These are phyloP conservation scores for Tylopilus rubrobrunneus DNA, from an alignment of 768 basidiomycete species.

Conservation along the genomic window DNA sequence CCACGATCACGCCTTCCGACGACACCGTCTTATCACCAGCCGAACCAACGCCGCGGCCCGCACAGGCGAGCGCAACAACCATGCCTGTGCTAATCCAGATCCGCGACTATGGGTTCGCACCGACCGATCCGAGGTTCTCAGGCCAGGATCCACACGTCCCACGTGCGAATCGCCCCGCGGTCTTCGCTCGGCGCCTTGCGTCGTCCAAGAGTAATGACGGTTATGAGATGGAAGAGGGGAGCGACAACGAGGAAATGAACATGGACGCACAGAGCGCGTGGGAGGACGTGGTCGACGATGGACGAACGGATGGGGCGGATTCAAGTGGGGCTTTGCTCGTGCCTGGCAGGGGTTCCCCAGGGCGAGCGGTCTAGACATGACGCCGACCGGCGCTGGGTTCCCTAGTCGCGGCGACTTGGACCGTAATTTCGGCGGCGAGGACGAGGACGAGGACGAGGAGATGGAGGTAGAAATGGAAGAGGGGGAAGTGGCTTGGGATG, in stretches of 20 bases:
- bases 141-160: slow-evolving; percentile 42
- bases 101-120: slow-evolving; percentile 47
- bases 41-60: neutral
- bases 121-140: slow-evolving; percentile 40
- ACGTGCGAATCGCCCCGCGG: slow-evolving; percentile 32
- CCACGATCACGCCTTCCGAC: neutral
- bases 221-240: slow-evolving; percentile 8
- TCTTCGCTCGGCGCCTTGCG: slow-evolving; percentile 28
- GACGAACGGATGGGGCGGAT: slow-evolving; percentile 33
- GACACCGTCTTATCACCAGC: neutral
- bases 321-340: slow-evolving; percentile 42
- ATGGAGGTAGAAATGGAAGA: slow-evolving; percentile 26
- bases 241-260: slow-evolving; percentile 2
- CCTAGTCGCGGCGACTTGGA: slow-evolving; percentile 45
- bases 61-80: neutral
- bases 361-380: slow-evolving; percentile 4
- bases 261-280: slow-evolving; percentile 6
- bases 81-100: slow-evolving; percentile 35
- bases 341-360: slow-evolving; percentile 32
- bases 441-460: slow-evolving; percentile 23
- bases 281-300: slow-evolving; percentile 27
- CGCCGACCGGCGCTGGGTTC: slow-evolving; percentile 8
- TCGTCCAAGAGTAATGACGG: slow-evolving; percentile 13
- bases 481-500: slow-evolving; percentile 31
- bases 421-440: slow-evolving; percentile 42